Conservation (phyloP, 257 asterid genomes). For the Ligustrum vulgare region DNA sequence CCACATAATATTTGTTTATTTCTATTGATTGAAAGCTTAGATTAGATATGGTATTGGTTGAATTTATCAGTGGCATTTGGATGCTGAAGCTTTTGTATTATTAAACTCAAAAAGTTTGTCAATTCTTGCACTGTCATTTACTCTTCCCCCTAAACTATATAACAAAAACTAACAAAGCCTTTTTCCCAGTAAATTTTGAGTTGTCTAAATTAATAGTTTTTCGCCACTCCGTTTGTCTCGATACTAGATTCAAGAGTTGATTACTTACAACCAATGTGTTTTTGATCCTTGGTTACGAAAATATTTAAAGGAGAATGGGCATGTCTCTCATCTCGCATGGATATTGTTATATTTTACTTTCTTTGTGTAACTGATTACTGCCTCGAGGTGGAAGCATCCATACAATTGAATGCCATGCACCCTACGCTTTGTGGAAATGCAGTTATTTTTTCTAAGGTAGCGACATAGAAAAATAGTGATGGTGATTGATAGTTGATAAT, state of each 20-base stretch:
- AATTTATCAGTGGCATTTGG: not conserved
- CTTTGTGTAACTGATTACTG: not conserved
- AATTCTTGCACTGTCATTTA: not conserved
- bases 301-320: not conserved
- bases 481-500: not conserved
- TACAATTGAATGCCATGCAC: not conserved
- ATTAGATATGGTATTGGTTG: no score
- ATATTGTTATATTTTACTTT: not conserved
- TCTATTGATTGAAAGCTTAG: no score
- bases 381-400: not conserved
- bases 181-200: no score
- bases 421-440: not conserved
- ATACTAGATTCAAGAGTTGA: no score
- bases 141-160: not conserved
- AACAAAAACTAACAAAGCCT: not conserved
- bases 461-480: not conserved
- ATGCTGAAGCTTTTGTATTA: not conserved
- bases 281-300: not conserved
- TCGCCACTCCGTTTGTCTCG: no score
- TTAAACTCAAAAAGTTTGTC: not conserved
- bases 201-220: no score
- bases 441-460: not conserved
- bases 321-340: not conserved
- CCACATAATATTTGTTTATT: no score
- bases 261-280: not conserved